These are phyloP conservation scores for Aspergillus caelatus DNA, from an alignment of 2,329 filamentous ascomycete genomes.

Conservation along the genomic window DNA sequence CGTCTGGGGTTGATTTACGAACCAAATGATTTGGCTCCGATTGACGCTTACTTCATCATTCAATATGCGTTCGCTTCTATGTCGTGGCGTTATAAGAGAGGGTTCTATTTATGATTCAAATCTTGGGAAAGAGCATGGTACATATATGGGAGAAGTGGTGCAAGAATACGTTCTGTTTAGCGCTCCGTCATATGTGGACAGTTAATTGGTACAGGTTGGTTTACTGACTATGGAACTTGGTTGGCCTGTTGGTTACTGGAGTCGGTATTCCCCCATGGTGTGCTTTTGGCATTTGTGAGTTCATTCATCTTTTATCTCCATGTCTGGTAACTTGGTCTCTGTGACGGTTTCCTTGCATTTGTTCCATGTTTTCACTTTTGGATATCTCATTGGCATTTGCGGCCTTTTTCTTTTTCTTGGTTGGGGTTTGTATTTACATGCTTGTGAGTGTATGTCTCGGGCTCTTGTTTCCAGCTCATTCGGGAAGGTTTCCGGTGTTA, in stretches of 20 bases:
- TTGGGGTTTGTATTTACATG: conserved; percentile 21
- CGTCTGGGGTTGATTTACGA: conserved; percentile 77
- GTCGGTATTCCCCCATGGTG: conserved; percentile 29
- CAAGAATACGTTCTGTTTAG: conserved; percentile 26
- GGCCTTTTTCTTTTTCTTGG: conserved; percentile 7
- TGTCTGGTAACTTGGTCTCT: conserved; percentile 5
- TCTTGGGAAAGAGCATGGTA: conserved; percentile 35
- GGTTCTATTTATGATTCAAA: conserved; percentile 23
- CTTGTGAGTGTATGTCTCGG: conserved; percentile 19
- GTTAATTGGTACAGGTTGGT: conserved; percentile 33
- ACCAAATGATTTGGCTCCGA: not conserved
- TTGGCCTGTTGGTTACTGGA: conserved; percentile 36
- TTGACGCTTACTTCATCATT: conserved; percentile 15
- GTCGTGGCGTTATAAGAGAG: conserved; percentile 33
- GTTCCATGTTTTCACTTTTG: conserved; percentile 8
- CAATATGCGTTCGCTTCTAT: conserved; percentile 23
- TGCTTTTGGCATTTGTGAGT: conserved; percentile 22
- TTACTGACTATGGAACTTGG: conserved; percentile 32
- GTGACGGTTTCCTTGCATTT: conserved; percentile 5
- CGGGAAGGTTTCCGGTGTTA: conserved; percentile 24
- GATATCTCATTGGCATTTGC: conserved; percentile 8
- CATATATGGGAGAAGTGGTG: conserved; percentile 32
- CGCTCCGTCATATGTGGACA: conserved; percentile 29
- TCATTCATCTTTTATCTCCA: conserved; percentile 13
- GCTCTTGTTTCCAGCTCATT: conserved; percentile 22